phyloP scores from a whole-genome alignment of 2,329 filamentous ascomycete species.

The Periglandula ipomoeae region DNA sequence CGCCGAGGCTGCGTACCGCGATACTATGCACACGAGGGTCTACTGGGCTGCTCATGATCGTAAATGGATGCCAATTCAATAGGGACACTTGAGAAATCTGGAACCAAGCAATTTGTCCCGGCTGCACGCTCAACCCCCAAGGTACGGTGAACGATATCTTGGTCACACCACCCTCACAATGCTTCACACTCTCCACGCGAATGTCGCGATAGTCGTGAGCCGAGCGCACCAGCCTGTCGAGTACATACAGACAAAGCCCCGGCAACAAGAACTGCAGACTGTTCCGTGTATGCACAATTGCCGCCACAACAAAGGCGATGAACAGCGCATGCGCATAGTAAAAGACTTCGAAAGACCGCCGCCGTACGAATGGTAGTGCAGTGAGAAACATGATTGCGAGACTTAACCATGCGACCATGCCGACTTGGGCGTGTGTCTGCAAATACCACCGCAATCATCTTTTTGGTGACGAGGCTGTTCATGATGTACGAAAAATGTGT shows the following conservation, averaged over 20 bases:
- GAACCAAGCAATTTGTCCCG: conserved; percentile 17
- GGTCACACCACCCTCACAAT: conserved; percentile 13
- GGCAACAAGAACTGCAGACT: conserved; percentile 16
- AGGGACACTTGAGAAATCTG: conserved; percentile 14
- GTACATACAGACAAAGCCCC: conserved; percentile 14
- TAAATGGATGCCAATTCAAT: conserved; percentile 19
- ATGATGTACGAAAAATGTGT: conserved; percentile 14
- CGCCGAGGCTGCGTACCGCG: conserved; percentile 8
- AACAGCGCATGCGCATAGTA: conserved; percentile 18
- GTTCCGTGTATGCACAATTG: conserved; percentile 14
- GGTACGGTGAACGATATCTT: conserved; percentile 15
- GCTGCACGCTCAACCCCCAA: conserved; percentile 8
- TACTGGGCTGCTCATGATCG: conserved; percentile 12
- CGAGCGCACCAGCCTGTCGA: conserved; percentile 15
- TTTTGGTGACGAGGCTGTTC: conserved; percentile 13
- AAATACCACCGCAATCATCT: conserved; percentile 12
- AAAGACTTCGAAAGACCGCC: conserved; percentile 14
- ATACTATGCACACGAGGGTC: no score
- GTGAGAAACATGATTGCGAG: conserved; percentile 14
- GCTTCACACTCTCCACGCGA: conserved; percentile 7
- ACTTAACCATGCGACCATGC: conserved; percentile 13
- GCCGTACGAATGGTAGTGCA: conserved; percentile 12
- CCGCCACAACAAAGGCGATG: conserved; percentile 15
- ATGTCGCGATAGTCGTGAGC: conserved; percentile 11
- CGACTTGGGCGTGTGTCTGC: conserved; percentile 12